Base-by-base conservation (phyloP, 139 green algal species). In the Limnomonas spitsbergensis region DNA sequence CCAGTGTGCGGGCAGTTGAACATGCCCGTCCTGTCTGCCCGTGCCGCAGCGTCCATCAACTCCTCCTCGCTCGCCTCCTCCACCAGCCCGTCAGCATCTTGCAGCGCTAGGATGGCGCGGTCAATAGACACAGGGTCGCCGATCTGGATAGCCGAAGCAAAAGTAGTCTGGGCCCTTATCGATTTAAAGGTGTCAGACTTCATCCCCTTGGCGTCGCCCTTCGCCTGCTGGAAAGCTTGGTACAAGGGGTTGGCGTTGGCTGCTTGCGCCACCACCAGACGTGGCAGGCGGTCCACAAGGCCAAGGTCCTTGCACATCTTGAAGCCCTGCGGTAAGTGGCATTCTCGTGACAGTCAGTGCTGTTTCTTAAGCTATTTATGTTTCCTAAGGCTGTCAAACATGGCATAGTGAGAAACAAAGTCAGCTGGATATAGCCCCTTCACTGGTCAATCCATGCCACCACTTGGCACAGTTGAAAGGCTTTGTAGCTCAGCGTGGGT, bases 181-280 rank as follows among this genome's bases (percentile, higher is more conserved):
- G 96, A 86, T 72, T 82, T 61, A 20, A 29, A 29, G 20, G 9
- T 72, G 61, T 20, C 61, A n/a, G n/a, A n/a, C 47, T 61, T 61
- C 47, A 61, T 61, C 14, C 95, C 87, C 72, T 82, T 61, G 47
- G 14, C 20, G 20, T 72, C 24, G 61, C 61, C 61, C 61, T 37
- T 37, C 9, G 61, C 61, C 29, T 34, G 27, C 61, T 72, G 26
- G 61, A 39, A 99, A 27, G 94, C 90, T 29, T 85, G 80, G 90
- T 99, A 99, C n/a, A 99, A 88, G 6, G 96, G 96, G 88, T 99
- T 99, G 76, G 96, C 96, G 81, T 99, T 98, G 27, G 88, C 80
- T n/a, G 96, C 95, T 86, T 98, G 81, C 14, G 78, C 84, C 14
- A 79, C 77, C 34, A 99, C 96, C 76, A 99, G 85, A n/a, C 96